Evolutionary conservation across 2,329 filamentous ascomycete species (phyloP), one percentile per base, ranked within the genome.

Genomic region (Claviceps fusiformis): DNA sequence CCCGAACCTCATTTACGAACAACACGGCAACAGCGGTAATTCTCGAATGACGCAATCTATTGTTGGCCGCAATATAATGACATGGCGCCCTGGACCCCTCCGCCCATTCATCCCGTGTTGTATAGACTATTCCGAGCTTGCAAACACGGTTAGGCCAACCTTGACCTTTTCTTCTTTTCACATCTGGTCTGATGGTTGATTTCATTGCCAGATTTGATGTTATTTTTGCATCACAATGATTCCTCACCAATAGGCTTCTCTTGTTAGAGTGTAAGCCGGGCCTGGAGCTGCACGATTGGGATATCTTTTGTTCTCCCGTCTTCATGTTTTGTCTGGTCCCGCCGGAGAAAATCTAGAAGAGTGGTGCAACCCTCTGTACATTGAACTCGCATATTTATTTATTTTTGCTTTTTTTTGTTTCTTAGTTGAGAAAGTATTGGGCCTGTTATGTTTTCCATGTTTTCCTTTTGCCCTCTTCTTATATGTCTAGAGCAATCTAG

Each of bases 251-350:
- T 47, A 37, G 54, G 55, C 57, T 56, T 54, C 48, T 55, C 41
- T 45, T 29, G 17, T 15, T 33, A n/a, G 41, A 39, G 50, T 50
- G 49, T 27, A 39, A 52, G 52, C 54, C 52, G 31, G 45, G 54
- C 33, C 49, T 56, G 50, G 54, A 45, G 50, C 24, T 59, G 56
- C 65, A 13, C 13, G 37, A 39, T 41, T n/a, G 5, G 1, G 3
- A 41, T 63, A 58, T 61, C 64, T 48, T 51, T 59, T 56, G 60
- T 66, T 63, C 59, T 61, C 62, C 57, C 57, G 3, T 41, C 9
- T n/a, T 41, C 5, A 7, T n/a, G 17, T n/a, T 41, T 41, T 17
- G 24, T 24, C 24, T 24, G 24, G 24, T n/a, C n/a, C 5, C 5
- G 17, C 39, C 8, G 7, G 39, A 41, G 15, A 8, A 41, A 5